Base-by-base conservation (phyloP, 345 rosid genomes). In the Murraya paniculata region DNA sequence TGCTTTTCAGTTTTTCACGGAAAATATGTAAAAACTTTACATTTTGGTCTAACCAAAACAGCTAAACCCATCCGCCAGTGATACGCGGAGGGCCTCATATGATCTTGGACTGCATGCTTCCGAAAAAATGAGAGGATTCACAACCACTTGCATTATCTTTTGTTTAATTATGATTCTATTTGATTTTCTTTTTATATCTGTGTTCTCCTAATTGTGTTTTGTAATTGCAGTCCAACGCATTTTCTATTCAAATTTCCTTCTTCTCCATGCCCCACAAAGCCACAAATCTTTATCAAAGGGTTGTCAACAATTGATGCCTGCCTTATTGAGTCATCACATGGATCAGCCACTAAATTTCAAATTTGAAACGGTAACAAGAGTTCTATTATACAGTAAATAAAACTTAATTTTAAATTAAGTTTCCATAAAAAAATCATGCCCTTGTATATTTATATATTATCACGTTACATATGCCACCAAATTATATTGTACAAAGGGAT, bases 291-390 rank as follows among this genome's bases (percentile, higher is more conserved):
- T 66, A 78, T 85, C 74, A 71, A 71, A 50, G 71, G 57, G 45
- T 61, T 36, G 67, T 79, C 84, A 83, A 87, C 82, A 80, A 83
- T 78, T 80, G 83, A 82, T 64, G 59, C 82, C 74, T 27, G 16
- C 60, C 75, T 73, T 53, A 73, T 83, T 61, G 84, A 82, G 83
- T 70, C 77, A 72, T 62, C 27, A 11, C 25, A 27, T 80, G 59
- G 13, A 19, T 59, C 76, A 56, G 57, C 59, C 80, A 53, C 22
- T 11, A 55, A 27, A 25, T 55, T 71, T 31, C 64, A n/a, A 5
- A 71, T 30, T 35, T 72, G 30, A 57, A 57, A 36, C 7, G 6
- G 45, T 11, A 24, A 27, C 50, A 9, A 4, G 4, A 4, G 28
- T n/a, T 41, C 2, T 8, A 6, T 25, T 14, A 9, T 59, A 16